These are phyloP conservation scores for Botrytis medusae DNA, from an alignment of 2,329 filamentous ascomycete species.

Conservation along the genomic window DNA sequence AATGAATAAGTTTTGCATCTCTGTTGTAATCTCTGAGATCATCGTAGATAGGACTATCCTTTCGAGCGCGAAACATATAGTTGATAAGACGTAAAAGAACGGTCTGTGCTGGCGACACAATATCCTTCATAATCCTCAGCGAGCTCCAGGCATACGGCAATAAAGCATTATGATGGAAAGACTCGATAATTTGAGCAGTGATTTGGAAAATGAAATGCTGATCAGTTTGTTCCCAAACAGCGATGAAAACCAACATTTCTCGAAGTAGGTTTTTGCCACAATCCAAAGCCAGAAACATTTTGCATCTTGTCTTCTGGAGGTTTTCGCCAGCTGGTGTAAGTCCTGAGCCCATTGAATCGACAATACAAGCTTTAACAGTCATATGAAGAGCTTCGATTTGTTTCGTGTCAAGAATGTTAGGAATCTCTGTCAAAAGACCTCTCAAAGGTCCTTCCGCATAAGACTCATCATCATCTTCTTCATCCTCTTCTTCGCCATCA, in stretches of 20 bases:
- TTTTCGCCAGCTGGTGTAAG: conserved; percentile 70
- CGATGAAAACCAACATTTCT: conserved; percentile 92
- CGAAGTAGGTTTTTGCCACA: conserved; percentile 86
- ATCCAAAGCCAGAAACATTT: conserved; percentile 85
- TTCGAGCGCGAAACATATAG: conserved; percentile 74
- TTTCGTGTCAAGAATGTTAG: conserved; percentile 88
- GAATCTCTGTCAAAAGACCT: conserved; percentile 87
- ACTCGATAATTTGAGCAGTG: conserved; percentile 93
- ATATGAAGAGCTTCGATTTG: conserved; percentile 96
- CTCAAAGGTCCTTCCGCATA: conserved; percentile 76
- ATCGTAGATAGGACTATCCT: conserved; percentile 44
- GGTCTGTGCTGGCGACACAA: conserved; percentile 92
- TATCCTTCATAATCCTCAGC: conserved; percentile 89
- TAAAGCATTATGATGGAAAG: conserved; percentile 83
- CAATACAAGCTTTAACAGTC: conserved; percentile 94
- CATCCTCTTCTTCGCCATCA: conserved; percentile 64
- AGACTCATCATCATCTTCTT: conserved; percentile 74
- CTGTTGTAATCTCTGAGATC: conserved; percentile 54
- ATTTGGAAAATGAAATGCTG: conserved; percentile 95
- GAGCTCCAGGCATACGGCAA: conserved; percentile 92
- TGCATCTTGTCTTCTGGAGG: conserved; percentile 85
- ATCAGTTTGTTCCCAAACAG: conserved; percentile 93
- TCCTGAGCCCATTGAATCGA: conserved; percentile 74
- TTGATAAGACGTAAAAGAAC: conserved; percentile 89
- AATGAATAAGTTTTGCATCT: conserved; percentile 71